Base-by-base conservation (phyloP, 495 filamentous ascomycete genomes). In the Aspergillus hancockii region DNA sequence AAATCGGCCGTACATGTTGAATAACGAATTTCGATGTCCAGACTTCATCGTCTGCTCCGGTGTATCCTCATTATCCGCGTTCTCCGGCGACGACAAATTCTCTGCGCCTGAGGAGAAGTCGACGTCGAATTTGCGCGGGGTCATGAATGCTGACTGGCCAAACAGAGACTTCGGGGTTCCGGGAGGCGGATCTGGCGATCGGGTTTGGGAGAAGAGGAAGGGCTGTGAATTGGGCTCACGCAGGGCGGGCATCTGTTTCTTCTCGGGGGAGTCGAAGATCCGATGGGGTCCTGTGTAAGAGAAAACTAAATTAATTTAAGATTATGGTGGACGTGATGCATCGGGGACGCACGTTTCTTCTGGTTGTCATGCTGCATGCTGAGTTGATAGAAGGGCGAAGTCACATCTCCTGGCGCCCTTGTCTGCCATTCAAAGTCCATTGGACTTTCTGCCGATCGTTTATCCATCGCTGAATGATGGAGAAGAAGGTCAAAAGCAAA, bases 71-170 rank as follows among this genome's bases (percentile, higher is more conserved):
- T 83, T 83, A 61, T 90, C 86, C 49, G 81, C 85, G 59, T 87
- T 85, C 40, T 83, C 83, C 3, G 93, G 91, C 8, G 91, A 92
- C 0, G 89, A 88, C 56, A 82, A 75, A 28, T 83, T 87, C 66
- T 96, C 93, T n/a, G 87, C 84, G 47, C 88, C 88, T 3, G 91
- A 93, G 9, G 90, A 89, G 61, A 88, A 84, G 53, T 89, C 87
- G 21, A 85, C 70, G 14, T 90, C 86, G 14, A 79, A 79, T 65
- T 88, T 93, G 41, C 90, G 89, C 3, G 91, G 92, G 8, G 89
- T 96, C 28, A 82, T 91, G 66, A 94, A 96, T 10, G 86, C 83
- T 4, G 85, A 79, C 66, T 87, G 88, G 53, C 82, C 83, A 62
- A 90, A 92, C 16, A 76, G 62, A 51, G 74, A 58, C 59, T 74